A percentile compares a stretch with the other conserved stretches of the same genome.
Conservation (phyloP, 192 early-diverging fungal genomes). For the Podila epigama region DNA sequence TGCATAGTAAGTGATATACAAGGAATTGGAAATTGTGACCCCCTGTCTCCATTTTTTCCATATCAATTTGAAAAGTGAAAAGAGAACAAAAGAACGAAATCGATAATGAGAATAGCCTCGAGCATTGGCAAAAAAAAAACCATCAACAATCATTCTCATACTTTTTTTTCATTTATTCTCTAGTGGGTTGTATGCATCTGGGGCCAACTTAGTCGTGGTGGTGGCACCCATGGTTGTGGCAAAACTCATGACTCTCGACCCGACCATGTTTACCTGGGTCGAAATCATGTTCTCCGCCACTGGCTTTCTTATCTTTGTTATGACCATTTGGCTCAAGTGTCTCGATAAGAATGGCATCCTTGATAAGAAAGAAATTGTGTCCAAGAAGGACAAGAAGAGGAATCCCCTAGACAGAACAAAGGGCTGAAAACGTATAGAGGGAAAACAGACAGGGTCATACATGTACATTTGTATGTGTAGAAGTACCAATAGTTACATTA, state of each 20-base stretch:
- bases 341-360: conserved; percentile 12
- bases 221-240: conserved; percentile 66
- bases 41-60: background rate
- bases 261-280: conserved; percentile 16
- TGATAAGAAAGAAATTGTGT: conserved; percentile 14
- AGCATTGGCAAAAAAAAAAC: too few relatives aligned
- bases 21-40: too few relatives aligned
- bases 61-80: too few relatives aligned
- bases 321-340: conserved; percentile 21
- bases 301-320: conserved; percentile 6
- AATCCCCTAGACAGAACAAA: background rate
- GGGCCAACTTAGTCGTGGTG: conserved; percentile 56
- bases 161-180: background rate
- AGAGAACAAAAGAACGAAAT: too few relatives aligned
- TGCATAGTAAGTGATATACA: conserved; percentile 46
- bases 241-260: conserved; percentile 50
- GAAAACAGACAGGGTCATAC: background rate
- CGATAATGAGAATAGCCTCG: too few relatives aligned
- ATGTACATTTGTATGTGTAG: background rate
- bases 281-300: conserved; percentile 21
- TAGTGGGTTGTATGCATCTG: conserved; percentile 58
- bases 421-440: background rate
- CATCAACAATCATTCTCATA: background rate
- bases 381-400: background rate
- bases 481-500: background rate